phyloP scores from a whole-genome alignment of 805 yeast genomes.

The Candida michaelii region DNA sequence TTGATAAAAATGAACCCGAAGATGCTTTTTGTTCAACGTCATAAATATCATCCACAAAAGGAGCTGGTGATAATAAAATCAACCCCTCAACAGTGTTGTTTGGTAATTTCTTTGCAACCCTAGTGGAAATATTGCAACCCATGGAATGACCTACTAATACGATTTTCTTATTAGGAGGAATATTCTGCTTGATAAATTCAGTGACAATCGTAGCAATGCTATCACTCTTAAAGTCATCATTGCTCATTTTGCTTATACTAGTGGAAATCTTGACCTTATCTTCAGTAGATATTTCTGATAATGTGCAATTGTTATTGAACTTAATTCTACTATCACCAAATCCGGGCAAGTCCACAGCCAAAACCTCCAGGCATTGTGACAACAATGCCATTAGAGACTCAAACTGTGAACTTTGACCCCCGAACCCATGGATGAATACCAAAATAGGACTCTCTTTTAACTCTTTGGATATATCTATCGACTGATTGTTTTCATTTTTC shows the following conservation, averaged over 20 bases:
- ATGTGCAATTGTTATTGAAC: conserved; percentile 17
- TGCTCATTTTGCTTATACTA: conserved; percentile 29
- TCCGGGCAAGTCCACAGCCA: conserved; percentile 84
- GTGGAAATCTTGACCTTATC: conserved; percentile 33
- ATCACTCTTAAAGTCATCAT: conserved; percentile 44
- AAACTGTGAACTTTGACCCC: conserved; percentile 87
- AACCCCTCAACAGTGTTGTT: conserved; percentile 44
- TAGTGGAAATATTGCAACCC: conserved; percentile 61
- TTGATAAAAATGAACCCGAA: neutral
- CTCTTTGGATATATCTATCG: conserved; percentile 27
- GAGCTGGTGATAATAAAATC: conserved; percentile 52
- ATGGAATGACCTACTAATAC: conserved; percentile 70
- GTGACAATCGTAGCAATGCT: conserved; percentile 40
- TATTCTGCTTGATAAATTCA: conserved; percentile 36
- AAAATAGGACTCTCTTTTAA: conserved; percentile 56
- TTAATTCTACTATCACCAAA: conserved; percentile 58
- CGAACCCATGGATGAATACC: conserved; percentile 81
- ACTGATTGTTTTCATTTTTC: conserved; percentile 25
- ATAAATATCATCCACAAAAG: conserved; percentile 21
- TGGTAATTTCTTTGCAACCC: conserved; percentile 41
- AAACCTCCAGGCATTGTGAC: conserved; percentile 59
- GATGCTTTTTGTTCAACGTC: conserved; percentile 16
- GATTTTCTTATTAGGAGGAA: conserved; percentile 41
- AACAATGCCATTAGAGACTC: conserved; percentile 68
- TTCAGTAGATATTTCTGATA: conserved; percentile 24